Base-by-base conservation (phyloP, 192 early-diverging fungal genomes). In the Coemansia sp. region DNA sequence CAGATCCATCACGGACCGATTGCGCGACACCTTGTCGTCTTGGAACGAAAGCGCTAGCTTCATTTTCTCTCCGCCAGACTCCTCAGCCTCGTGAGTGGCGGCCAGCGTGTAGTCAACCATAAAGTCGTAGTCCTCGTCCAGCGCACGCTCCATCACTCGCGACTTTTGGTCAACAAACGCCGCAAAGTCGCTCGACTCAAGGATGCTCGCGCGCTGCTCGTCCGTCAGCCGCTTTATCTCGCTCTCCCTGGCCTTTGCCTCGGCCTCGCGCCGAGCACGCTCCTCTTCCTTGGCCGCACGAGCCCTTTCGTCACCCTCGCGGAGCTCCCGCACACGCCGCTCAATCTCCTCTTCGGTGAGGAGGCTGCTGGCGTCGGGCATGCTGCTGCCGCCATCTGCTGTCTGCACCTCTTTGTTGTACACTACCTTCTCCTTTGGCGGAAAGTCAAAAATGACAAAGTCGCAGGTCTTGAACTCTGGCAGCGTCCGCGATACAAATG, bases 361-460 rank as follows among this genome's bases (percentile, higher is more conserved):
- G 67, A 74, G 72, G 70, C 73, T 28, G 2, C 8, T 43, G 33
- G 62, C 72, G 19, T 83, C 82, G 14, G 70, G 50, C 35, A 72
- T 76, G 19, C 63, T 76, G 19, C 63, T 71, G 42, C 46, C n/a
- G 55, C 42, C 30, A 39, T 88, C 89, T 1, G 77, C 74, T 4
- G 92, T 93, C 72, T 94, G 92, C 6, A 90, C 87, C 68, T 95
- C 96, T 76, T 97, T 97, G 74, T 87, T 92, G 82, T 98, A 98
- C 30, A 88, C 86, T 17, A 97, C 90, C 58, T 84, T 86, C 83
- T 95, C 96, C 78, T 87, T 84, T 11, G 97, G 93, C 50, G 94
- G 85, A 72, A 95, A 87, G 72, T 99, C 97, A 61, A 95, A 86
- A 39, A 95, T 73, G n/a, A 91, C 87, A 52, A 91, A 85, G 52